These are phyloP conservation scores for Leucaena leucocephala DNA, from an alignment of 306 rosid species.

Conservation along the genomic window DNA sequence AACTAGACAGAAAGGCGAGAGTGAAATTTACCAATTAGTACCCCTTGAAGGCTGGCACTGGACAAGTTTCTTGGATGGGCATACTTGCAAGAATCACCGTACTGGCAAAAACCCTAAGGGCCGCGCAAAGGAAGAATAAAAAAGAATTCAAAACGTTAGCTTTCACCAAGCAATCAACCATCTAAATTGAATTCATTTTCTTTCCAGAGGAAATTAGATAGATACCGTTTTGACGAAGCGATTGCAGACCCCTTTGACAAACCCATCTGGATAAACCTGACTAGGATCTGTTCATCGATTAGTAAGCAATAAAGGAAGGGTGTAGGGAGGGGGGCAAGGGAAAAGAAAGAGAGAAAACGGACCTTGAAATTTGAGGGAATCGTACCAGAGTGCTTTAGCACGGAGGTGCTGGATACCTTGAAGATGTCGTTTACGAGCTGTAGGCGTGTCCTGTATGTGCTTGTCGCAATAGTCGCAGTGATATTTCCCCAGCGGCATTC, in stretches of 20 bases:
- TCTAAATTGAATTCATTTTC: not conserved
- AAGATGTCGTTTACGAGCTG: constrained; percentile 73
- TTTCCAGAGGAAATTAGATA: not conserved
- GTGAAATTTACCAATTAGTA: constrained; percentile 36
- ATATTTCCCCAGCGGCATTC: constrained; percentile 59
- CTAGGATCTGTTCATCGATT: constrained; percentile 9
- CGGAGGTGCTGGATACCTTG: constrained; percentile 68
- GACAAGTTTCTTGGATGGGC: constrained; percentile 61
- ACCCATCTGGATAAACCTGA: constrained; percentile 24
- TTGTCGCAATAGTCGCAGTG: constrained; percentile 87
- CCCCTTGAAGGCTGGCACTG: constrained; percentile 35
- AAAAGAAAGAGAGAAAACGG: not conserved
- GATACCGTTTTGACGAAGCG: constrained; percentile 70
- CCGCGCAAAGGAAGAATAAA: not conserved
- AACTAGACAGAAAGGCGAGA: not conserved
- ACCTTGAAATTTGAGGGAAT: constrained; percentile 58
- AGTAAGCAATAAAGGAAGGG: not conserved
- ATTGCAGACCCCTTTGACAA: constrained; percentile 53
- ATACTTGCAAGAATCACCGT: constrained; percentile 75
- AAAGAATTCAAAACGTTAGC: not conserved
- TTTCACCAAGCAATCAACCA: not conserved
- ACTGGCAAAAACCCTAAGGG: constrained; percentile 66
- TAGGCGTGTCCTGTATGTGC: constrained; percentile 73
- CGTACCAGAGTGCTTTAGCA: constrained; percentile 86
- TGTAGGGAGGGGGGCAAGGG: not conserved